Evolutionary conservation across 768 basidiomycete species (phyloP).

Genomic region (Tylopilus cervinicoccineus): DNA sequence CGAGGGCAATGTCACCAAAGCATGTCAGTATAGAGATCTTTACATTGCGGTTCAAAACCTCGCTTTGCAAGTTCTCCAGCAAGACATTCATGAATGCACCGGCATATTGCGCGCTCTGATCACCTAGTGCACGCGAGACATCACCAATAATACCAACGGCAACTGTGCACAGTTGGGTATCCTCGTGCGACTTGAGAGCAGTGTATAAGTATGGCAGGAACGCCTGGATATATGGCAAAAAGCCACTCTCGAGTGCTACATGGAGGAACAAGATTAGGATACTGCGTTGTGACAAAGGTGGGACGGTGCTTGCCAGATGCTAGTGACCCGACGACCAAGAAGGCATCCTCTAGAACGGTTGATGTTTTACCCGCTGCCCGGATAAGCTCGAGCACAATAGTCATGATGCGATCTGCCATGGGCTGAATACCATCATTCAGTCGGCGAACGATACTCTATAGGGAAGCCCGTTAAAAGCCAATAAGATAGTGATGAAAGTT

Average conservation of each 20-base stretch:
- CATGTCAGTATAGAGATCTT: constrained; percentile 95
- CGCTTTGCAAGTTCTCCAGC: constrained; percentile 86
- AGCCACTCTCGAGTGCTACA: constrained; percentile 69
- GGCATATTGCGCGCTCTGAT: constrained; percentile 78
- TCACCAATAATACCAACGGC: constrained; percentile 96
- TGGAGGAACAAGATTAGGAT: constrained; percentile 4
- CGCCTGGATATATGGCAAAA: constrained; percentile 78
- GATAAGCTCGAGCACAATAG: constrained; percentile 79
- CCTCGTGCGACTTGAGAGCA: constrained; percentile 89
- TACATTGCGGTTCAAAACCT: constrained; percentile 87
- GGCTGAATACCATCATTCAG: constrained; percentile 80
- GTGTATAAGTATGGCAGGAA: constrained; percentile 85
- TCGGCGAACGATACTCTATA: constrained; percentile 80
- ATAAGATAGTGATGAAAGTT: not conserved
- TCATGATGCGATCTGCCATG: constrained; percentile 94
- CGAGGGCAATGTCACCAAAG: constrained; percentile 95
- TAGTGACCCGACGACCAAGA: constrained; percentile 88
- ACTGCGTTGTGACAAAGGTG: not conserved
- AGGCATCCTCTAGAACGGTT: constrained; percentile 93
- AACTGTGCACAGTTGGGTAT: constrained; percentile 92
- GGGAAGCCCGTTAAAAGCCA: constrained; percentile 2
- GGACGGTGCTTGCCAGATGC: constrained; percentile 51
- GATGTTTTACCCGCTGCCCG: constrained; percentile 87
- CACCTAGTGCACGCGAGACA: constrained; percentile 90
- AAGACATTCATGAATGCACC: constrained; percentile 89